These are phyloP conservation scores for Annulohypoxylon bovei DNA, from an alignment of 495 filamentous ascomycete genomes.

Conservation along the genomic window DNA sequence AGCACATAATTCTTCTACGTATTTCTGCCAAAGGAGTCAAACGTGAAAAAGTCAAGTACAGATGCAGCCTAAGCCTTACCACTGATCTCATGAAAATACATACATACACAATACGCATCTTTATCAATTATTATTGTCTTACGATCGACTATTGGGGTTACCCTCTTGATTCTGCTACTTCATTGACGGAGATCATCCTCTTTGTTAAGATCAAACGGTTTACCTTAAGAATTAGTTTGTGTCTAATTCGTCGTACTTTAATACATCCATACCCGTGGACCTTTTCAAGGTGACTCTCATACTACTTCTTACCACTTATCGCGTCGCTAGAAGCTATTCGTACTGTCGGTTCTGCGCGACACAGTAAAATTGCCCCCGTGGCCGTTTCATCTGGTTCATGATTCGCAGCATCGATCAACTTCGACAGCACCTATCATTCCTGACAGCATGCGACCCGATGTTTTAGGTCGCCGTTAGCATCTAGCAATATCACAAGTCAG, in stretches of 20 bases:
- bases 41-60: constrained; percentile 6
- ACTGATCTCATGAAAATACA: constrained; percentile 10
- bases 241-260: neutral
- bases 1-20: neutral
- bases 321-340: constrained; percentile 11
- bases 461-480: constrained; percentile 20
- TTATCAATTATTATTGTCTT: constrained; percentile 13
- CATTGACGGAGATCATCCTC: neutral
- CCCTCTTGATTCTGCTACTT: constrained; percentile 8
- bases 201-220: neutral
- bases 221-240: constrained; percentile 4
- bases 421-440: neutral
- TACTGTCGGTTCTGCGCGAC: constrained; percentile 13
- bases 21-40: constrained; percentile 15
- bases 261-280: neutral
- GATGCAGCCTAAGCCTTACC: constrained; percentile 9
- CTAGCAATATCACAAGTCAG: constrained; percentile 17
- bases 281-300: neutral
- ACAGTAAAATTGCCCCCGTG: constrained; percentile 1
- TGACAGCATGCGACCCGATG: constrained; percentile 38
- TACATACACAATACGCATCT: constrained; percentile 10
- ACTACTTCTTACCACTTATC: neutral
- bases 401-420: constrained; percentile 7
- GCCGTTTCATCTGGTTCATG: neutral
- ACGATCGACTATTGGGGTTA: constrained; percentile 1